Conservation (phyloP, 148 eudicot genomes). For the Silene conica region DNA sequence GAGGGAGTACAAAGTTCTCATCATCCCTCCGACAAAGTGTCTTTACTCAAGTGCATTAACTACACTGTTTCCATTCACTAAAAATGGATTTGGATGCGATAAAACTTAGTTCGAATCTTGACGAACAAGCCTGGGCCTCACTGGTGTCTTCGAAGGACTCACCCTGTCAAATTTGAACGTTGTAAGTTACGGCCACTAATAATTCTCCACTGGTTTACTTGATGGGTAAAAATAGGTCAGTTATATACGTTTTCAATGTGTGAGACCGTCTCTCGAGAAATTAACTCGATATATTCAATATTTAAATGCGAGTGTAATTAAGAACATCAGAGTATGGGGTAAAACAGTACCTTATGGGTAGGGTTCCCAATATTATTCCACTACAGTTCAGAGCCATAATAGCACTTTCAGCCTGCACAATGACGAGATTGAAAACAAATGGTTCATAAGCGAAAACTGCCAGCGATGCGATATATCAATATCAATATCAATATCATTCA, state of each 20-base stretch:
- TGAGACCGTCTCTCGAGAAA: background rate
- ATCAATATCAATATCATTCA: too few relatives aligned
- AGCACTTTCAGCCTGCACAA: constrained; percentile 84
- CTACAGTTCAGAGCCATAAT: constrained; percentile 79
- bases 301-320: background rate
- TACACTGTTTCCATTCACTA: constrained; percentile 21
- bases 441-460: background rate
- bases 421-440: background rate
- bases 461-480: background rate
- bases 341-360: constrained; percentile 62
- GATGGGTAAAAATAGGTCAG: too few relatives aligned
- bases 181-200: background rate
- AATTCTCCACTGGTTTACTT: too few relatives aligned
- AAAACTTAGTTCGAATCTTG: constrained; percentile 29
- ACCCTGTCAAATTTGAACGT: constrained; percentile 44
- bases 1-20: constrained; percentile 20
- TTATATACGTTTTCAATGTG: too few relatives aligned
- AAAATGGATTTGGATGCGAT: constrained; percentile 16
- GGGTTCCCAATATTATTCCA: constrained; percentile 69
- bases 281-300: background rate
- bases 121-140: constrained; percentile 69
- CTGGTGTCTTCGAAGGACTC: constrained; percentile 98
- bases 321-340: background rate
- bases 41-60: constrained; percentile 30
- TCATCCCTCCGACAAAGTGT: constrained; percentile 26